These are phyloP conservation scores for Phanerochaete carnosa DNA, from an alignment of 768 basidiomycete species.

Conservation along the genomic window DNA sequence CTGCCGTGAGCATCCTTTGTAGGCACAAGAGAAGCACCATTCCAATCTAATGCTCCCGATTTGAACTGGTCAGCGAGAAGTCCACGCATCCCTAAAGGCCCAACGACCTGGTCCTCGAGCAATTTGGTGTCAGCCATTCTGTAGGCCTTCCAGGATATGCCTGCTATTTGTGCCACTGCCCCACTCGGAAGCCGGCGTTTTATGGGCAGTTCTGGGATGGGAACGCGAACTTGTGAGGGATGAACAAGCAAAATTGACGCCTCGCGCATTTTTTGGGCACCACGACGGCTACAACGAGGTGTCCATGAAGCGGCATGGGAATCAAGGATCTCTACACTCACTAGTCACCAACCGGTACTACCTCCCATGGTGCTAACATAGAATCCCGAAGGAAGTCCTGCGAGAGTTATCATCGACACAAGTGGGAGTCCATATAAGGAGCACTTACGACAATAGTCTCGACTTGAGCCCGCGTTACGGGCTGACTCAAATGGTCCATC, in stretches of 20 bases:
- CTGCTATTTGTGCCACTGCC: neutral
- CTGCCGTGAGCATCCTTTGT: conserved; percentile 1
- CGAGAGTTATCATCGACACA: neutral
- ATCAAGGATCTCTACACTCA: conserved; percentile 29
- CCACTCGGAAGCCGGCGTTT: too few relatives aligned
- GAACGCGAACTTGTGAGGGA: neutral
- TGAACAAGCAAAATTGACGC: neutral
- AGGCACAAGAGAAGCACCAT: neutral
- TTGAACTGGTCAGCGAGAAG: neutral
- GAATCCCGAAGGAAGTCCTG: conserved; percentile 40
- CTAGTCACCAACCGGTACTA: conserved; percentile 55
- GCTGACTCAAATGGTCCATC: neutral
- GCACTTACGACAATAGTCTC: neutral
- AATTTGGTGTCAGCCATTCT: neutral
- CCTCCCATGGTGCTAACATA: conserved; percentile 43
- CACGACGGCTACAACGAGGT: neutral
- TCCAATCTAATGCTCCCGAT: neutral
- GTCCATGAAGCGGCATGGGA: neutral
- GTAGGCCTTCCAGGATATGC: neutral
- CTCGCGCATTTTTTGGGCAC: neutral
- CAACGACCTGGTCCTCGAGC: neutral
- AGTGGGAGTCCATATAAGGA: neutral
- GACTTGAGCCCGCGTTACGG: neutral
- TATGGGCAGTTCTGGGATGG: neutral
- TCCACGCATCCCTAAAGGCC: neutral